Evolutionary conservation across 306 rosid genomes (phyloP).

Genomic region (Echinosophora koreensis): DNA sequence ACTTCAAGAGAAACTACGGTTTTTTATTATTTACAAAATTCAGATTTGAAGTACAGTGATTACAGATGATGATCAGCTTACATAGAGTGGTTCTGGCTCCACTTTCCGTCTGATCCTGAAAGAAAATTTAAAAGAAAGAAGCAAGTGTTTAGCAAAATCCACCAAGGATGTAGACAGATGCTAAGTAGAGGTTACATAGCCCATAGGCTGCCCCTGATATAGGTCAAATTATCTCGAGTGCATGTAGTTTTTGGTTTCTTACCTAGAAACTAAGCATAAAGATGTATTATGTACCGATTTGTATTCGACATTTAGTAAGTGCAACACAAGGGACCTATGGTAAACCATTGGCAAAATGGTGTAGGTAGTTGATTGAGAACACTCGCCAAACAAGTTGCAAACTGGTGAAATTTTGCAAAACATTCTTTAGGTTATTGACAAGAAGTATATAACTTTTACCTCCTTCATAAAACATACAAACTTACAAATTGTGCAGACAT

Average conservation of each 20-base stretch:
- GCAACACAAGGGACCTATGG: background rate
- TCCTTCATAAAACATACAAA: background rate
- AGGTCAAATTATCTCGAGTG: background rate
- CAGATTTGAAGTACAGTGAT: background rate
- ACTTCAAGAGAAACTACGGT: background rate
- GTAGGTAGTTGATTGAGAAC: background rate
- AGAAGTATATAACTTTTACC: background rate
- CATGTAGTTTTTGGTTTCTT: background rate
- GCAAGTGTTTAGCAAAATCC: slow-evolving; percentile 28
- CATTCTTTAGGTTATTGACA: background rate
- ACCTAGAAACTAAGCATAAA: slow-evolving; percentile 2
- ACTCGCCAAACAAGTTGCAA: slow-evolving; percentile 19
- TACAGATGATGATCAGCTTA: slow-evolving; percentile 33
- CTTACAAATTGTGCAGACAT: too few species aligned
- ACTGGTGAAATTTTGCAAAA: background rate
- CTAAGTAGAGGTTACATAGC: background rate
- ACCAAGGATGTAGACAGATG: background rate
- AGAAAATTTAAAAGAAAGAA: slow-evolving; percentile 44
- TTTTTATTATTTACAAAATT: slow-evolving; percentile 23
- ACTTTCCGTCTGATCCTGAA: slow-evolving; percentile 86
- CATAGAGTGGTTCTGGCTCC: slow-evolving; percentile 83
- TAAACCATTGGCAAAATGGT: background rate
- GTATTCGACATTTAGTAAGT: slow-evolving; percentile 6
- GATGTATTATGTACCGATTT: slow-evolving; percentile 7
- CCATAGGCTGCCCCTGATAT: background rate